Conservation (phyloP, 768 basidiomycete species). For the Cystobasidium onofrii region DNA sequence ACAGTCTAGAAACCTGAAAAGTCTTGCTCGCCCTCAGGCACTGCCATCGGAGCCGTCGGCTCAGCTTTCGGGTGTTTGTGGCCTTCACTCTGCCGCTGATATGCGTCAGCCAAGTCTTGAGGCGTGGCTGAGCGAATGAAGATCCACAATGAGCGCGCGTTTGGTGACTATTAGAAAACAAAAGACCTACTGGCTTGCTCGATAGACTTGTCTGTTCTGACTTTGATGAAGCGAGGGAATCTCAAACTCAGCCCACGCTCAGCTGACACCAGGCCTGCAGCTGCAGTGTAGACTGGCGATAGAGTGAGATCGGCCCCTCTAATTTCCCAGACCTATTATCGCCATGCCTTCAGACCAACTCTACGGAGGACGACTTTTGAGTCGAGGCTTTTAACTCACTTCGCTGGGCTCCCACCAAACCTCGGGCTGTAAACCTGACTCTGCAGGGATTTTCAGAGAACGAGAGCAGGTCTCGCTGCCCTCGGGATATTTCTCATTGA, state of each 20-base stretch:
- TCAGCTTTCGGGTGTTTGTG: neutral
- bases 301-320: conserved; percentile 48
- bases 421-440: conserved; percentile 45
- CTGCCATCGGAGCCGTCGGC: neutral
- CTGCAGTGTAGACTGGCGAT: conserved; percentile 77
- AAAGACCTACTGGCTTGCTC: conserved; percentile 33
- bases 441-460: neutral
- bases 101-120: conserved; percentile 30
- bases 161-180: no score
- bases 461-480: conserved; percentile 52
- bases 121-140: conserved; percentile 20
- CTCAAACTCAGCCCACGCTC: conserved; percentile 69
- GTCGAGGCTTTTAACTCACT: no score
- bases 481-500: conserved; percentile 61
- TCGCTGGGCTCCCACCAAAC: conserved; percentile 49
- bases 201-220: conserved; percentile 29
- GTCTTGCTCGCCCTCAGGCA: neutral
- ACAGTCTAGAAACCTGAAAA: neutral
- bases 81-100: conserved; percentile 28
- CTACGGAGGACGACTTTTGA: no score
- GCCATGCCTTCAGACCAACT: no score
- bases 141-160: no score
- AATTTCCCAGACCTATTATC: conserved; percentile 81
- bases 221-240: conserved; percentile 74
- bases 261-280: conserved; percentile 56